phyloP scores from a whole-genome alignment of 176 grass and related monocot genomes.

The Oryza punctata region DNA sequence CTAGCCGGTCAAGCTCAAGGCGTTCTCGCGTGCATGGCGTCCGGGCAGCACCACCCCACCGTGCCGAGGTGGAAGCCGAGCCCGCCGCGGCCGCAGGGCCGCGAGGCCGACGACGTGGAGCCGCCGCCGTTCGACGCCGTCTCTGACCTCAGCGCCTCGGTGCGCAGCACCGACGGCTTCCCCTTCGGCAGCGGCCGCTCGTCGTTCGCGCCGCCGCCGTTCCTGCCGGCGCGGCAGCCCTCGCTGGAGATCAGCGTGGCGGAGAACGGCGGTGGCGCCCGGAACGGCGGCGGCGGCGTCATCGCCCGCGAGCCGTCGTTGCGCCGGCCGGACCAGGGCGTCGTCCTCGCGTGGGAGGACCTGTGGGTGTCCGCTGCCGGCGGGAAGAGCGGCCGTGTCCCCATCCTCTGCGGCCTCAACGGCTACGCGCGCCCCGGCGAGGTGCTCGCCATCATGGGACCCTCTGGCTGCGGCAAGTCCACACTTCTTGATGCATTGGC shows the following conservation, averaged over 20 bases:
- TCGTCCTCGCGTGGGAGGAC: conserved; percentile 83
- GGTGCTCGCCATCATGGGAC: conserved; percentile 90
- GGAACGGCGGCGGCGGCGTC: neutral
- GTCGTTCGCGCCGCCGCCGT: conserved; percentile 27
- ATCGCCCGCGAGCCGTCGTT: conserved; percentile 33
- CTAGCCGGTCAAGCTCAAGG: too few species aligned
- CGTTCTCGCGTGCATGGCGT: conserved; percentile 16
- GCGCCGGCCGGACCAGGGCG: conserved; percentile 41
- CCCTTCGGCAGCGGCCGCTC: conserved; percentile 55
- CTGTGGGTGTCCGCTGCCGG: conserved; percentile 65
- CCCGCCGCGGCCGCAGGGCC: conserved; percentile 18
- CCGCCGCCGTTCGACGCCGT: neutral
- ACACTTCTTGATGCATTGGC: conserved; percentile 92
- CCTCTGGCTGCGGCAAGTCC: conserved; percentile 95
- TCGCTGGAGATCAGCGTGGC: conserved; percentile 35
- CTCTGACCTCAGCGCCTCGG: conserved; percentile 19
- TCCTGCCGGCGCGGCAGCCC: conserved; percentile 3
- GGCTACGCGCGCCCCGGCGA: conserved; percentile 75
- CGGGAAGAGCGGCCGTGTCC: conserved; percentile 41
- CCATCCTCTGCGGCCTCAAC: conserved; percentile 71
- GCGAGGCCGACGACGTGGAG: neutral
- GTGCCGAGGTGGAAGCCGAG: conserved; percentile 82
- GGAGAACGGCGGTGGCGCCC: conserved; percentile 26
- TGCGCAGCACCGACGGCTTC: conserved; percentile 56
- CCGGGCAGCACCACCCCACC: conserved; percentile 13